These are phyloP conservation scores for Candida neerlandica DNA, from an alignment of 1,139 yeast genomes.

Conservation along the genomic window DNA sequence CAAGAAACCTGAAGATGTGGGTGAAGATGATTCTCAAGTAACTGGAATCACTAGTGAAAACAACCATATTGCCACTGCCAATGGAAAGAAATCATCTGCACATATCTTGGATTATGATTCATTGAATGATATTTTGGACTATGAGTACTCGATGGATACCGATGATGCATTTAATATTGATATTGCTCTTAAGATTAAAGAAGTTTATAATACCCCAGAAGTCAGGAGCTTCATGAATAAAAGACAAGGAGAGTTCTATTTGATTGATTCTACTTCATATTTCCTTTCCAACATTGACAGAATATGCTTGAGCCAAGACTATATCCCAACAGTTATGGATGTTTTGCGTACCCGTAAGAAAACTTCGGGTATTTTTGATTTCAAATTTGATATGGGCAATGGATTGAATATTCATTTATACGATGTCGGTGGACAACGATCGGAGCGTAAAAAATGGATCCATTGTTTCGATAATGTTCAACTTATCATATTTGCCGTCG, in stretches of 20 bases:
- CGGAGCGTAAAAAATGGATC: conserved; percentile 94
- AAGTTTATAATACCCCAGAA: conserved; percentile 57
- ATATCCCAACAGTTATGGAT: conserved; percentile 75
- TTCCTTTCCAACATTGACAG: conserved; percentile 71
- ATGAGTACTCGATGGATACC: conserved; percentile 52
- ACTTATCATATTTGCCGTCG: conserved; percentile 84
- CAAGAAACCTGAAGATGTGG: conserved; percentile 18
- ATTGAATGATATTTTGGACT: conserved; percentile 48
- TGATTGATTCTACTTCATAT: conserved; percentile 86
- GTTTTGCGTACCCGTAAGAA: conserved; percentile 86
- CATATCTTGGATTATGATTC: conserved; percentile 41
- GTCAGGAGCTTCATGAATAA: conserved; percentile 59
- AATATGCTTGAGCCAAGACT: conserved; percentile 54
- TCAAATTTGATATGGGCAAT: conserved; percentile 74
- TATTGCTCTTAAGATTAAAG: conserved; percentile 48
- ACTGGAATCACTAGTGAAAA: conserved; percentile 9
- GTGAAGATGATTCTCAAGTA: conserved; percentile 8
- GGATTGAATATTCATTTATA: conserved; percentile 76
- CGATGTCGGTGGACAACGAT: conserved; percentile 94
- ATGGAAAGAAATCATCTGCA: conserved; percentile 18
- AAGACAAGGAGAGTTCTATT: conserved; percentile 73
- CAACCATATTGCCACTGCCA: conserved; percentile 17
- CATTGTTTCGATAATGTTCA: conserved; percentile 95
- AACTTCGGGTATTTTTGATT: conserved; percentile 90
- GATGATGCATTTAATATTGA: conserved; percentile 46